Conservation (phyloP, 139 green algal genomes). For the Pleodorina starrii region DNA sequence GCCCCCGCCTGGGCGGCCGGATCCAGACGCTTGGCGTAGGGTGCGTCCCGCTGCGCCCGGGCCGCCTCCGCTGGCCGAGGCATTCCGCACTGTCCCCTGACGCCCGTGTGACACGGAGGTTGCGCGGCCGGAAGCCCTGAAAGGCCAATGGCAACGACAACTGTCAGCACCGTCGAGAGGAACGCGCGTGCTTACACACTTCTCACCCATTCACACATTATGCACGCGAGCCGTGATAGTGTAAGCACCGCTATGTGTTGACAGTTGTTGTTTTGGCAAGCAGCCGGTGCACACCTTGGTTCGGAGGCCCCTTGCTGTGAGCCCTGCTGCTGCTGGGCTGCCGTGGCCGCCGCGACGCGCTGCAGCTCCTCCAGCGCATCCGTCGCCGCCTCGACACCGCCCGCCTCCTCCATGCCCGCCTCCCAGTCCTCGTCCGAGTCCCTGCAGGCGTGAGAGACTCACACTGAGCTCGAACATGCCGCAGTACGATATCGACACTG, state of each 20-base stretch:
- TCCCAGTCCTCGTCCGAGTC: slow-evolving; percentile 37
- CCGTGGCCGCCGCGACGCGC: not conserved
- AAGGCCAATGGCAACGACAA: too few relatives aligned
- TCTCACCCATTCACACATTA: too few relatives aligned
- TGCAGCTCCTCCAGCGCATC: slow-evolving; percentile 22
- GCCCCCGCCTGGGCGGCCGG: not conserved
- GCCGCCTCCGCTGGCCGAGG: not conserved
- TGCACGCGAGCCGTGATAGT: too few relatives aligned
- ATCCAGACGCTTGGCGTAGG: not conserved
- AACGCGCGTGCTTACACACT: too few relatives aligned
- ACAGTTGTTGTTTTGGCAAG: too few relatives aligned
- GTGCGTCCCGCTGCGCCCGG: not conserved
- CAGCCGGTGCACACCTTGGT: not conserved
- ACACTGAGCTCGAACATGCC: not conserved
- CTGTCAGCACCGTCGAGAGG: too few relatives aligned
- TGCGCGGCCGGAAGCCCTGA: not conserved
- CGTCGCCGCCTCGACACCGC: slow-evolving; percentile 18
- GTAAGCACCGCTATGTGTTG: not conserved
- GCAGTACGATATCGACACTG: too few relatives aligned
- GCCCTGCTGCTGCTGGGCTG: slow-evolving; percentile 13
- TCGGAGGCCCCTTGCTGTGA: not conserved
- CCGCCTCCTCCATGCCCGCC: slow-evolving; percentile 28
- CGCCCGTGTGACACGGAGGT: not conserved
- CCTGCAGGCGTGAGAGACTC: not conserved
- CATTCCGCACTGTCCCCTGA: not conserved